Base-by-base conservation (phyloP, 148 eudicot species). In the Rhododendron molle region DNA sequence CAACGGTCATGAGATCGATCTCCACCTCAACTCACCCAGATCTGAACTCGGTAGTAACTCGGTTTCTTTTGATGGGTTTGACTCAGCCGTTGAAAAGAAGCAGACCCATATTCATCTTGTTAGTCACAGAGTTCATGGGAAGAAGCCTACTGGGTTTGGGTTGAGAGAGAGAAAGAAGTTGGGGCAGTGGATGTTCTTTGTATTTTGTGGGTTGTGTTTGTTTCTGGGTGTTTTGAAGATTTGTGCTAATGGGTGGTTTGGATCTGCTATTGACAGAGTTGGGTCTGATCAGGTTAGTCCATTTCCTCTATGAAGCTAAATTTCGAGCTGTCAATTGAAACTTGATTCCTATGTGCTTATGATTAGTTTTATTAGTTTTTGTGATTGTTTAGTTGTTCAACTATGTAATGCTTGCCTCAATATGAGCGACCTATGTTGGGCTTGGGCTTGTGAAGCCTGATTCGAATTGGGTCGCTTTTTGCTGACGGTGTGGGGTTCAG, bases 121-220 rank as follows among this genome's bases (percentile, higher is more conserved):
- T 78, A 89, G 80, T 69, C 95, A 91, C 85, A 90, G 95, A 74
- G 81, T 43, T 81, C 92, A 88, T 56, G 72, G 83, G 82, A 90
- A 88, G 85, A 90, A 85, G 84, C 88, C 72, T 32, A 58, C 86
- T 78, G 90, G 89, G 78, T 91, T 90, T 86, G 94, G 91, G 38
- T 84, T 88, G 5, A 86, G 91, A 76, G 96, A 89, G 85, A 91
- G 85, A 86, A 93, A 89, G 87, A 95, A 87, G 81, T 82, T 92
- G 87, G 94, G 96, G 47, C 96, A 93, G 14, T 95, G 93, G 92
- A 89, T 96, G 93, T 96, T 96, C 89, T 87, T 93, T 46, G 60
- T 90, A 74, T 94, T 95, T 82, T 96, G 98, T 83, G 98, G 96
- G 81, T 84, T 94, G 36, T 96, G 94, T 84, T 89, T 95, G 82